Conservation (phyloP, 352 stramenopile genomes). For the Peronosclerospora sorghi region DNA sequence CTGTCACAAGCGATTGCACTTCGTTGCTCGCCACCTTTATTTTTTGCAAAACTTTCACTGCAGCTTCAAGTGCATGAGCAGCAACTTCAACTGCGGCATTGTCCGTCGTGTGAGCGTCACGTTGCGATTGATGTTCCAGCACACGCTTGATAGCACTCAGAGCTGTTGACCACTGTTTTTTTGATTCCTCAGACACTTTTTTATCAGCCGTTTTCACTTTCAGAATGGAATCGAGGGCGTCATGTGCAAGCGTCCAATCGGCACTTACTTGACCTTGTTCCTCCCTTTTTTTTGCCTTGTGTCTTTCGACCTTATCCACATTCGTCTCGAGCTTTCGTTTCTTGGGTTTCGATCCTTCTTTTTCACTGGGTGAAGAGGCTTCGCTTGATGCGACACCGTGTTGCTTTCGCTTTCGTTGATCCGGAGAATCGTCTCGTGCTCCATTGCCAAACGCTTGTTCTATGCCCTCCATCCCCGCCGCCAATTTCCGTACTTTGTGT, state of each 20-base stretch:
- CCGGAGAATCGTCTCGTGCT: neutral
- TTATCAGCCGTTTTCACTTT: constrained; percentile 4
- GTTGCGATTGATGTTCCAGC: constrained; percentile 8
- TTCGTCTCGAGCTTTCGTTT: neutral
- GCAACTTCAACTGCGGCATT: constrained; percentile 10
- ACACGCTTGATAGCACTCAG: constrained; percentile 9
- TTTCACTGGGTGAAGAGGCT: neutral
- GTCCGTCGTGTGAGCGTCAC: constrained; percentile 2
- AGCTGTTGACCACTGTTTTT: constrained; percentile 3
- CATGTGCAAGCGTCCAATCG: constrained; percentile 10
- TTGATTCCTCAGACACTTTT: constrained; percentile 2
- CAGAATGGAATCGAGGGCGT: constrained; percentile 2
- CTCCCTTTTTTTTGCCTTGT: neutral
- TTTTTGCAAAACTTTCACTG: constrained; percentile 4
- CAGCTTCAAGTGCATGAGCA: constrained; percentile 10
- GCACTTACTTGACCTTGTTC: neutral
- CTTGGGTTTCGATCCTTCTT: constrained; percentile 4
- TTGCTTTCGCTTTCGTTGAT: neutral
- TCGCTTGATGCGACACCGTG: neutral
- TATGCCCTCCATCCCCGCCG: constrained; percentile 6
- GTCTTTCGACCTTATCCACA: neutral
- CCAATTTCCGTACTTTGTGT: constrained; percentile 8
- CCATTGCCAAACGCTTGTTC: neutral
- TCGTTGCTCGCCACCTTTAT: constrained; percentile 10
- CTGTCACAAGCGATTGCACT: constrained; percentile 4